Evolutionary conservation across 208 protist genomes (phyloP), one percentile per base, ranked within the genome.

Genomic region (Crithidia mellificae): DNA sequence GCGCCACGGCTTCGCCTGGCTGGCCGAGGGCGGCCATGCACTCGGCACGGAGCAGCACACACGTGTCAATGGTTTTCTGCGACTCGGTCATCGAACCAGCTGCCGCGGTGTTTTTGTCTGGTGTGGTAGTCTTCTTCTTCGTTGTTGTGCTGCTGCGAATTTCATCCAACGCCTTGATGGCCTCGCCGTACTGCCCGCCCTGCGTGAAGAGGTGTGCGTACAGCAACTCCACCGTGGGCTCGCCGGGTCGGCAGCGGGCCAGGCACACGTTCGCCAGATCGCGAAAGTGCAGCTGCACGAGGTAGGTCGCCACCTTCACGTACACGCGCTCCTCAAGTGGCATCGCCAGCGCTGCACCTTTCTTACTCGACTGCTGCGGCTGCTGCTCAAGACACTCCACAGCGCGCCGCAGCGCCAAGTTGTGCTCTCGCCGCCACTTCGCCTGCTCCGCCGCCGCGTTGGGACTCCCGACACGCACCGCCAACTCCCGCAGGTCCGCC

Each of bases 201-300:
- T 94, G 83, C 7, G 77, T 44, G 58, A 94, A 94, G 25, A 97
- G 72, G 17, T 65, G 64, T 3, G 90, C 92, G 59, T 93, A 92
- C n/a, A 96, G 72, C 9, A 83, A 53, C 63, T 90, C 84, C 32
- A 88, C 84, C 32, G 3, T 44, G 8, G 59, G 54, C 55, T 66
- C 63, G 0, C 74, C 81, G 24, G 61, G 53, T 17, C 61, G 70
- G 73, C 86, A 90, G 24, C 80, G 83, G 6, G 78, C 75, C 32
- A 96, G 75, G 55, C 77, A 87, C 57, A 93, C 58, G 67, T 92
- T 87, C 27, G 89, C 89, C 29, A 95, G 66, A 29, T 91, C 81
- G 5, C 78, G 78, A 62, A 88, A 83, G 49, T 90, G 85, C 38
- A 94, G 76, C 49, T 86, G 56, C 25, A 93, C 65, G 17, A 84